phyloP scores from a whole-genome alignment of 2,329 filamentous ascomycete genomes.

The Colletotrichum sp. region DNA sequence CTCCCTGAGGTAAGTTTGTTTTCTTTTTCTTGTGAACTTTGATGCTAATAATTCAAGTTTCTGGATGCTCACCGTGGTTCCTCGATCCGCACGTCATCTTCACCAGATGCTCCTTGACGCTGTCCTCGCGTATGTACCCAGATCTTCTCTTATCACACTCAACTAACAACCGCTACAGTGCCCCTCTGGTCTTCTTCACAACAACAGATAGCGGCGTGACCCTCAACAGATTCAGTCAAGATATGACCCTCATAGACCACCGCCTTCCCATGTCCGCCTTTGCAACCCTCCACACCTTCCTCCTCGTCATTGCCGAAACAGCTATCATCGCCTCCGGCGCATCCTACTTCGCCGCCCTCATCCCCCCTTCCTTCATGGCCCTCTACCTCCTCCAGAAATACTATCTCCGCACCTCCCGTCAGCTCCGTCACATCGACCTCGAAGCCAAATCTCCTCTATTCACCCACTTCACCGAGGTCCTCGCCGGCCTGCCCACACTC shows the following conservation, averaged over 20 bases:
- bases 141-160: neutral
- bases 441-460: slow-evolving; percentile 55
- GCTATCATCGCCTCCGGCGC: slow-evolving; percentile 48
- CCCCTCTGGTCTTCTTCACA: slow-evolving; percentile 32
- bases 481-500: slow-evolving; percentile 52
- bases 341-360: slow-evolving; percentile 45
- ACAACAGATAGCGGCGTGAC: slow-evolving; percentile 38
- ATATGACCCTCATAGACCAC: slow-evolving; percentile 44
- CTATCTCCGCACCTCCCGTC: slow-evolving; percentile 61
- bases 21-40: slow-evolving; percentile 27
- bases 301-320: slow-evolving; percentile 46
- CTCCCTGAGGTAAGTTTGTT: slow-evolving; percentile 10
- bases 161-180: neutral
- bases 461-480: slow-evolving; percentile 55
- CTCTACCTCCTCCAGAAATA: slow-evolving; percentile 53
- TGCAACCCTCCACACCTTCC: neutral
- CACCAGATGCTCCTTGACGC: slow-evolving; percentile 25
- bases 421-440: slow-evolving; percentile 58
- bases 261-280: slow-evolving; percentile 35
- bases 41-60: slow-evolving; percentile 25
- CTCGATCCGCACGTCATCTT: slow-evolving; percentile 27
- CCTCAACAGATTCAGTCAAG: slow-evolving; percentile 46
- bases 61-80: slow-evolving; percentile 28
- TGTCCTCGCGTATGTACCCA: neutral
- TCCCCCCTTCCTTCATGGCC: slow-evolving; percentile 45